Conservation (phyloP, 192 early-diverging fungal species). For the Allomyces javanicus region DNA sequence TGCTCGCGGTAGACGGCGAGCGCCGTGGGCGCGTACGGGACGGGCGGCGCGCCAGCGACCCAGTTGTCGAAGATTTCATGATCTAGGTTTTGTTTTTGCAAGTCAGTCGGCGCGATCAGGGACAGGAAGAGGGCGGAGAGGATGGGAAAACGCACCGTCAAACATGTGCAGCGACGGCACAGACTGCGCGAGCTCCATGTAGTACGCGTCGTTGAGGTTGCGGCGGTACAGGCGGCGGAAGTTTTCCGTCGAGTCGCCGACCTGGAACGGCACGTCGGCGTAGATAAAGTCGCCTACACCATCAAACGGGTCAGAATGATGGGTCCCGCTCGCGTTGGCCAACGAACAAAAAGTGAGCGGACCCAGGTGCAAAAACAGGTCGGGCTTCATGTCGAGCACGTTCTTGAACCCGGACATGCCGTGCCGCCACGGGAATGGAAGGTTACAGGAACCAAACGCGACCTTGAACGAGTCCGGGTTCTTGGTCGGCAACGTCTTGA, state of each 20-base stretch:
- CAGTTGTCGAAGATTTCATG: conserved; percentile 33
- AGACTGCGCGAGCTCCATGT: conserved; percentile 12
- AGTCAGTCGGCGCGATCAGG: too few species aligned
- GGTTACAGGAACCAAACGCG: background rate
- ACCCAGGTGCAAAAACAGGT: background rate
- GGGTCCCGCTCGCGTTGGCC: too few species aligned
- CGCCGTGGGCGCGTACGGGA: conserved; percentile 12
- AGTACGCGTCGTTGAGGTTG: conserved; percentile 16
- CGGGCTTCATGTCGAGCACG: background rate
- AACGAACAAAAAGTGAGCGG: background rate
- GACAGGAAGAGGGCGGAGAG: too few species aligned
- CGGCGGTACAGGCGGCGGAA: conserved; percentile 25
- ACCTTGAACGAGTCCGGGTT: background rate
- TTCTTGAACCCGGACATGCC: background rate
- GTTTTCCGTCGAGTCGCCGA: conserved; percentile 15
- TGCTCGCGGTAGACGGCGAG: conserved; percentile 21
- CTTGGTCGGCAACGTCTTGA: background rate
- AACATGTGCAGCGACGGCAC: conserved; percentile 26
- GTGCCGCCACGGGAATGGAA: background rate
- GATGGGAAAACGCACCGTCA: conserved; percentile 2
- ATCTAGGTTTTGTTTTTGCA: conserved; percentile 4
- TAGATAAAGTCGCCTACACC: conserved; percentile 21
- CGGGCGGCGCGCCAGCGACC: conserved; percentile 13
- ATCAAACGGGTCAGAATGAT: too few species aligned
- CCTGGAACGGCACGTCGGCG: conserved; percentile 22